Evolutionary conservation across 1,284 basidiomycete species (phyloP), one percentile per base, ranked within the genome.

Genomic region (Anthracocystis walkeri): DNA sequence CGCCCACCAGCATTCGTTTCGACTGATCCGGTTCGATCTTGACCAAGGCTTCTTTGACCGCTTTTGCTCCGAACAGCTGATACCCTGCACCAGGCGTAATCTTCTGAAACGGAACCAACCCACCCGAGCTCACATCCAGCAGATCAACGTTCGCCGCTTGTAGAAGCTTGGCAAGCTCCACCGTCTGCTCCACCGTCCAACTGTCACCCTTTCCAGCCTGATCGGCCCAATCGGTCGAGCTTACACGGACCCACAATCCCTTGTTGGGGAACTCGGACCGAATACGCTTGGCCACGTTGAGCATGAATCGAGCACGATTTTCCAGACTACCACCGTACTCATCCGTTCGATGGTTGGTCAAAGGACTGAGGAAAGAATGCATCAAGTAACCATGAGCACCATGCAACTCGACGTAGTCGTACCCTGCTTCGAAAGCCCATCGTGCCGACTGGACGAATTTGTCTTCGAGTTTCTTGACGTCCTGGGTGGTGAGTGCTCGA

Each of bases 381-480:
- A 91, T 90, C 58, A 87, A 89, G 84, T 93, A 92, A 21, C 93
- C 83, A 83, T 85, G 83, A 0, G 82, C 79, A 7, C 51, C 57
- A 71, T 84, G 85, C n/a, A 85, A 84, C 80, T 95, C 92, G 65
- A 95, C 90, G 77, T 92, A 93, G 85, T 95, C 93, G 82, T 84
- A 84, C 4, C 85, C 85, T 7, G 84, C 80, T 60, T 78, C 65
- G 57, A 79, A 83, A 5, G 86, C 84, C 62, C 93, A 88, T 55
- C 89, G 87, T 2, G 90, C 87, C 2, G 92, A 90, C 18, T 88
- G 88, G 6, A 89, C 82, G 80, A 91, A 95, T 0, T 90, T 91
- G 61, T 90, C 87, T 72, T 91, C 90, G 35, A 94, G 80, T 48
- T 87, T 82, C 25, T 89, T 83, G 58, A 95, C 87, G 57, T 92